Conservation (phyloP, 139 green algal species). For the Desmodesmus armatus region DNA sequence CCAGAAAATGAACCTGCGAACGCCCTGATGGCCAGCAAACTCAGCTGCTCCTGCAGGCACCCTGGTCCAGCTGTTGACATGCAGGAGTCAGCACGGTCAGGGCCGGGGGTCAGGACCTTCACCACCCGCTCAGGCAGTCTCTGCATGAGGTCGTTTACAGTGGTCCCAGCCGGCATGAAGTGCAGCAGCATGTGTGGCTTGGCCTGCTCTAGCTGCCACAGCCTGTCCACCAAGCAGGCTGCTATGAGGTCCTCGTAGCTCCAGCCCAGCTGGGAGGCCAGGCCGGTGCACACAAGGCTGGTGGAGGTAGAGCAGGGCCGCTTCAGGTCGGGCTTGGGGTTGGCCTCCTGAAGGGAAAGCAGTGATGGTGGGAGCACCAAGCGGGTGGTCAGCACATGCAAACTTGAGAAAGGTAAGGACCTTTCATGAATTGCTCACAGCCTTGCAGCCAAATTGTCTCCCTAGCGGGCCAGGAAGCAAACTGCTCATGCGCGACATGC, state of each 20-base stretch:
- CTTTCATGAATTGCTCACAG: not conserved
- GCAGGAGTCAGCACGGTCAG: no score
- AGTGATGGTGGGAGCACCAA: not conserved
- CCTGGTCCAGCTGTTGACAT: no score
- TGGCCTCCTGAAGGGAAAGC: slow-evolving; percentile 9
- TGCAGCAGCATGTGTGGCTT: slow-evolving; percentile 8
- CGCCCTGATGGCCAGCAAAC: no score
- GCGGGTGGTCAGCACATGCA: not conserved
- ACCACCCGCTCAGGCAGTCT: not conserved
- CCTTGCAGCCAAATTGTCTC: not conserved
- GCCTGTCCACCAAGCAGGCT: not conserved
- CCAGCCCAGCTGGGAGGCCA: not conserved
- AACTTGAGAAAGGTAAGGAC: not conserved
- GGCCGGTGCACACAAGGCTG: not conserved
- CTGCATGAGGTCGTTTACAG: not conserved
- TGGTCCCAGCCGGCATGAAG: not conserved
- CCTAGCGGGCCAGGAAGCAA: not conserved
- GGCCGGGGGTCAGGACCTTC: not conserved
- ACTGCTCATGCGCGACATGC: not conserved
- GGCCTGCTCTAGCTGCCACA: slow-evolving; percentile 7
- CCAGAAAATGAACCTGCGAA: no score
- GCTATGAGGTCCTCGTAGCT: slow-evolving; percentile 17
- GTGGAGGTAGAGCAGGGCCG: not conserved
- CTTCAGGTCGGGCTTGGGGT: slow-evolving; percentile 28
- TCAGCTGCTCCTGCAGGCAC: no score